These are phyloP conservation scores for Chenopodium berlandieri DNA, from an alignment of 148 eudicot genomes.

Conservation along the genomic window DNA sequence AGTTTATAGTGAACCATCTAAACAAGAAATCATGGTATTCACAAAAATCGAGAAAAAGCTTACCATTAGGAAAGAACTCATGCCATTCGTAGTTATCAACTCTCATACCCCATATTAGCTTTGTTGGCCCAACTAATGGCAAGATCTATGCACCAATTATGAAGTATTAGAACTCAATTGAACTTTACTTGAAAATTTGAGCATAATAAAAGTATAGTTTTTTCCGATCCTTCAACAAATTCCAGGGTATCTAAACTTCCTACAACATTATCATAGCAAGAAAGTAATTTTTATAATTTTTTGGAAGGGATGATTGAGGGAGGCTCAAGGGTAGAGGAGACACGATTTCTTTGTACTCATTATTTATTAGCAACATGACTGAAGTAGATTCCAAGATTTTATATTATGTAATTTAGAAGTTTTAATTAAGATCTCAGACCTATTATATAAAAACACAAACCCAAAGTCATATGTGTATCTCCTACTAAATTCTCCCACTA, in stretches of 20 bases:
- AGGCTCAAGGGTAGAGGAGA: too few relatives aligned
- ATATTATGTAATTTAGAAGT: not conserved
- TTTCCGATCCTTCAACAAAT: not conserved
- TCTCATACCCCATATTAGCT: slow-evolving; percentile 61
- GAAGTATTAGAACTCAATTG: slow-evolving; percentile 23
- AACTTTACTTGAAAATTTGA: not conserved
- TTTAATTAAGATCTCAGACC: not conserved
- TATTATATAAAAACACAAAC: too few relatives aligned
- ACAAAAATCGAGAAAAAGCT: slow-evolving; percentile 5
- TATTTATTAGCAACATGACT: not conserved
- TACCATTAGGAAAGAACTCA: slow-evolving; percentile 88
- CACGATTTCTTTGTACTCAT: too few relatives aligned
- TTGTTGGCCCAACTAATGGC: slow-evolving; percentile 80
- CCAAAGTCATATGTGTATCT: too few relatives aligned
- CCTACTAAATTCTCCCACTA: too few relatives aligned
- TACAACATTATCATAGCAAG: not conserved
- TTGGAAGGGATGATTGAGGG: too few relatives aligned
- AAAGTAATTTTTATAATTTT: too few relatives aligned
- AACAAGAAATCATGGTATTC: slow-evolving; percentile 3
- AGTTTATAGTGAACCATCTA: slow-evolving; percentile 15
- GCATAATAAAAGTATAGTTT: not conserved
- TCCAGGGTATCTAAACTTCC: not conserved
- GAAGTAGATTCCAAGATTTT: not conserved
- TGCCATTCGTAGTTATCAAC: slow-evolving; percentile 81
- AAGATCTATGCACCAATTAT: slow-evolving; percentile 45